Evolutionary conservation across 371 early-diverging fungal species (phyloP).

Genomic region (Apophysomyces trapeziformis): DNA sequence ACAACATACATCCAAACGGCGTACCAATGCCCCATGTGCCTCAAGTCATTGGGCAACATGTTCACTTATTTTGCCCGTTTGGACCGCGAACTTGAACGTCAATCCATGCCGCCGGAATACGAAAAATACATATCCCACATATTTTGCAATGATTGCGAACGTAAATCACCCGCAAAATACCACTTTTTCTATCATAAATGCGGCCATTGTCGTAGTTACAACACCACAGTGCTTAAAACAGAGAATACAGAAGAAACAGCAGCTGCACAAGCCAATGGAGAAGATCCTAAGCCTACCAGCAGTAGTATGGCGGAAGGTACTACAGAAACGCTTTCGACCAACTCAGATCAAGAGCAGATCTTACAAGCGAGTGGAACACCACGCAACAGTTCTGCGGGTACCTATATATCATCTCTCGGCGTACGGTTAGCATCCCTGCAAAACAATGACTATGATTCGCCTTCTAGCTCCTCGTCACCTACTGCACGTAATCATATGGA

Average conservation of each 20-base stretch:
- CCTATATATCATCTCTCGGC: conserved; percentile 7
- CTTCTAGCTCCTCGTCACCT: neutral
- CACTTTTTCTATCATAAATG: conserved; percentile 98
- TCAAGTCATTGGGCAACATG: conserved; percentile 92
- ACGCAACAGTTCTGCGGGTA: conserved; percentile 3
- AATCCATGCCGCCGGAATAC: conserved; percentile 93
- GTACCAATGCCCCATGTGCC: conserved; percentile 97
- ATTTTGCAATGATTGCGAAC: conserved; percentile 97
- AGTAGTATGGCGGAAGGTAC: neutral
- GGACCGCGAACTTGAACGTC: conserved; percentile 79
- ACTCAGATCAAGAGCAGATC: conserved; percentile 27
- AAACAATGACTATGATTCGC: neutral
- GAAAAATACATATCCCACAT: conserved; percentile 68
- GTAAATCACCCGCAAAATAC: conserved; percentile 78
- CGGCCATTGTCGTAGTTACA: conserved; percentile 83
- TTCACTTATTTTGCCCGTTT: conserved; percentile 80
- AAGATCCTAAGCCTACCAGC: neutral
- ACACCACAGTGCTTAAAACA: conserved; percentile 86
- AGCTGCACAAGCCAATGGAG: neutral
- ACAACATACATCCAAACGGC: conserved; percentile 82
- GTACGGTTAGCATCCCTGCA: neutral
- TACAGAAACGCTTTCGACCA: conserved; percentile 20
- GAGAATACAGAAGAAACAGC: conserved; percentile 26
- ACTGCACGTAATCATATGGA: neutral
- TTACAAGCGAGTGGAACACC: conserved; percentile 24